phyloP scores from a whole-genome alignment of 495 filamentous ascomycete species.

The Coniosporium apollinis region DNA sequence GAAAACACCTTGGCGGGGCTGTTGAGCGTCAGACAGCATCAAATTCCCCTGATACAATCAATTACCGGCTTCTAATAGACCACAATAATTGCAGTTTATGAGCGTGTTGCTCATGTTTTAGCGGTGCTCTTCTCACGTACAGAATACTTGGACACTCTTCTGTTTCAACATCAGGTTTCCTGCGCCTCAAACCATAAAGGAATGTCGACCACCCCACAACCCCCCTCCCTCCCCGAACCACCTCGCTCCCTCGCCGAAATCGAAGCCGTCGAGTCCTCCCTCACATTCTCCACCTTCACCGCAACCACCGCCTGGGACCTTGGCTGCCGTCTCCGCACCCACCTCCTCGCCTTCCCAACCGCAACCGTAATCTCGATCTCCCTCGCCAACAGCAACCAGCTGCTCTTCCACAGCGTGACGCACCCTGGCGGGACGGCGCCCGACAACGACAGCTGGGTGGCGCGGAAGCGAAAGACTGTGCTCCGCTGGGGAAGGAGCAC shows the following conservation, averaged over 20 bases:
- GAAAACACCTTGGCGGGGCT: no score
- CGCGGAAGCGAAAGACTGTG: slow-evolving; percentile 49
- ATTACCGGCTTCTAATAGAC: no score
- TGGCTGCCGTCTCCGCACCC: slow-evolving; percentile 43
- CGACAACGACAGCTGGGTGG: slow-evolving; percentile 35
- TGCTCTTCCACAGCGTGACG: slow-evolving; percentile 42
- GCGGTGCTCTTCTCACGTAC: no score
- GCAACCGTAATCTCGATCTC: slow-evolving; percentile 52
- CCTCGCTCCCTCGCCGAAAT: slow-evolving; percentile 26
- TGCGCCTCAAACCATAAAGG: no score
- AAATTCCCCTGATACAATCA: no score
- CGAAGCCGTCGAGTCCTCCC: slow-evolving; percentile 31
- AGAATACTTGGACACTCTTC: no score
- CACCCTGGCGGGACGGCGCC: slow-evolving; percentile 40
- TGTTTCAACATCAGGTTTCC: no score
- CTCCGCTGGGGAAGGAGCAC: slow-evolving; percentile 50
- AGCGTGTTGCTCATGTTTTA: no score
- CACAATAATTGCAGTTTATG: no score
- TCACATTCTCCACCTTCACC: slow-evolving; percentile 47
- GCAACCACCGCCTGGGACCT: slow-evolving; percentile 47
- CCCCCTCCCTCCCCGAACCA: slow-evolving; percentile 7
- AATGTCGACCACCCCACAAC: no score
- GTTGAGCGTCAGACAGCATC: no score
- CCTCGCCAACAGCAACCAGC: slow-evolving; percentile 36
- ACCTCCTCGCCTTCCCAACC: slow-evolving; percentile 37